Evolutionary conservation across 2,329 filamentous ascomycete genomes (phyloP).

Genomic region (Apiospora sp.): DNA sequence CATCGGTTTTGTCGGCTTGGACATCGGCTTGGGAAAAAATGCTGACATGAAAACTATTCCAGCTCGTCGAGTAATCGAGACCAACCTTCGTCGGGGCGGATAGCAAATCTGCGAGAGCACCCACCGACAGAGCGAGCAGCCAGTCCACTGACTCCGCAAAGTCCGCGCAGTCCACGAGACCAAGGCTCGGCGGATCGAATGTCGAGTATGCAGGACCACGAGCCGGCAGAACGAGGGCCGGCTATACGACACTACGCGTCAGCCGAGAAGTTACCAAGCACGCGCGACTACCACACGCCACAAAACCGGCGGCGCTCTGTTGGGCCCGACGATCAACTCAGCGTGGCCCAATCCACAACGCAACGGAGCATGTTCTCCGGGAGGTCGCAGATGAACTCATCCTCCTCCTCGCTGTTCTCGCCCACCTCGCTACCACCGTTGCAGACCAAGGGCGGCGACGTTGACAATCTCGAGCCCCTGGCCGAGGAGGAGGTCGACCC

Average conservation of each 20-base stretch:
- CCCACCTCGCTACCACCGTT: slow-evolving; percentile 33
- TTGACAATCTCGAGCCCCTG: slow-evolving; percentile 47
- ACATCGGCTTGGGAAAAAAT: neutral
- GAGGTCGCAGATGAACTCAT: slow-evolving; percentile 39
- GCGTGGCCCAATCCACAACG: slow-evolving; percentile 30
- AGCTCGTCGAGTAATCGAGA: slow-evolving; percentile 18
- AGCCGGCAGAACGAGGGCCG: neutral
- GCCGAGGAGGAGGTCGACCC: slow-evolving; percentile 47
- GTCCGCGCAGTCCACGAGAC: neutral
- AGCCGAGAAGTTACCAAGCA: neutral
- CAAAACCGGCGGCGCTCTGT: neutral
- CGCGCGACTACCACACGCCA: neutral
- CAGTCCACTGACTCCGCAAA: neutral
- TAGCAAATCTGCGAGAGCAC: neutral
- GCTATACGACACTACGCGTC: neutral
- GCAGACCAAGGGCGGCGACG: slow-evolving; percentile 38
- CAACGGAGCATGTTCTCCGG: slow-evolving; percentile 39
- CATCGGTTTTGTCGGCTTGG: neutral
- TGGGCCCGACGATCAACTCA: slow-evolving; percentile 15
- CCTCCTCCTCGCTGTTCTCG: slow-evolving; percentile 36
- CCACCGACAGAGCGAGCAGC: slow-evolving; percentile 2
- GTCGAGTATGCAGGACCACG: neutral
- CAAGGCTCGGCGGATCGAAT: neutral
- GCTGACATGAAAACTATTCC: neutral
- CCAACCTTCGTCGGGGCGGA: neutral